Base-by-base conservation (phyloP, 768 basidiomycete species). In the Sistotremastrum niveocremeum region DNA sequence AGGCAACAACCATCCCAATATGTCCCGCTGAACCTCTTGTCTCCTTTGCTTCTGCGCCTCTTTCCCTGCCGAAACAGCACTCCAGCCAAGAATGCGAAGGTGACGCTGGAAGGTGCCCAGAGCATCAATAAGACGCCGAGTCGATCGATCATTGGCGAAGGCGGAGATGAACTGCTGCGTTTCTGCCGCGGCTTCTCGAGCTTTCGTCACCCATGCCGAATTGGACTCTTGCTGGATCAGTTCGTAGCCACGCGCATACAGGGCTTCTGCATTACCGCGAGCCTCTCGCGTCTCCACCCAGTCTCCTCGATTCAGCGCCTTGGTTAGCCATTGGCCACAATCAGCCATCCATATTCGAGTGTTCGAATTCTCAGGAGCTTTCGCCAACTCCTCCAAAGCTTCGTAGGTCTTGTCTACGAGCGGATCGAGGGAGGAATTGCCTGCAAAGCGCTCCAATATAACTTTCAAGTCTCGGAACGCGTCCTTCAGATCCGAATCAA, bases 1-100 rank as follows among this genome's bases (percentile, higher is more conserved):
- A 7, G 59, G 60, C 4, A 61, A 50, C 9, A 58, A 39, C 57
- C 57, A 61, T 40, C 9, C 37, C 20, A 60, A 6, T 2, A 48
- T 34, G 29, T 52, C 52, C 7, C 38, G 43, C 40, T 46, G 34
- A 2, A 54, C 29, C 44, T 51, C 50, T 12, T 37, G 44, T 10
- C 45, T 48, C 29, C 49, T 41, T 7, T 47, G 46, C 28, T 39
- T 45, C 4, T 50, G 44, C 6, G 48, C 44, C 3, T 33, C 36
- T 10, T 42, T 11, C 9, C 49, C 8, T 7, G 29, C 46, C 6
- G 43, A 38, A 6, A 49, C 34, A 5, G 42, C 44, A 7, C 20
- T 20, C 20, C 20, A 20, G 42, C 41, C 8, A 56, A 33, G 8
- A 45, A 41, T 1, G 45, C 34, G 2, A 46, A 34, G 39, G 49